A percentile compares a stretch with the other conserved stretches of the same genome.
These are phyloP conservation scores for Poterioochromonas sp. DNA, from an alignment of 352 stramenopile species.

Conservation along the genomic window DNA sequence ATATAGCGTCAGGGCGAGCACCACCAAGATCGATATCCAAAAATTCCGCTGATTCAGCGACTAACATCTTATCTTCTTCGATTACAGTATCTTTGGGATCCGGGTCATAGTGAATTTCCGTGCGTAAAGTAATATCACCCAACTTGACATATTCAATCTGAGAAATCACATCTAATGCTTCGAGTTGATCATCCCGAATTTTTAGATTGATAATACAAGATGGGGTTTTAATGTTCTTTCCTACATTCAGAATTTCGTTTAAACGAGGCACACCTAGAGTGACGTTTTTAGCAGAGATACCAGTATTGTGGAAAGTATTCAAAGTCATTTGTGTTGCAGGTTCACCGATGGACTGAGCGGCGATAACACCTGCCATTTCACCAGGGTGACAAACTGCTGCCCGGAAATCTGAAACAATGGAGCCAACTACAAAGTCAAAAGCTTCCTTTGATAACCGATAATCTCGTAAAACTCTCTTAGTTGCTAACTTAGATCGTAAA, in stretches of 20 bases:
- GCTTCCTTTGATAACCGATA: constrained; percentile 87
- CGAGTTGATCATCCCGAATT: background rate
- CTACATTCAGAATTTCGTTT: constrained; percentile 99
- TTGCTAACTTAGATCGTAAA: constrained; percentile 84
- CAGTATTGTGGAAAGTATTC: constrained; percentile 99
- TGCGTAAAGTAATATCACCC: constrained; percentile 86
- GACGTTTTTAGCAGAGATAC: constrained; percentile 98
- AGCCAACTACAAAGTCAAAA: constrained; percentile 71
- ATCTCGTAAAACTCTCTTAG: constrained; percentile 89
- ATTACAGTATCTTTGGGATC: constrained; percentile 92
- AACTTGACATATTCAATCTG: constrained; percentile 94
- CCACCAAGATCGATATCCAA: constrained; percentile 25
- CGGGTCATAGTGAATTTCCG: constrained; percentile 97
- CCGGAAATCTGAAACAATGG: constrained; percentile 34
- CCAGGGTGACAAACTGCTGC: constrained; percentile 80
- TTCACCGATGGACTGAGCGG: constrained; percentile 97
- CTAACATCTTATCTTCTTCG: constrained; percentile 89
- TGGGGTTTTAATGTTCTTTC: constrained; percentile 92
- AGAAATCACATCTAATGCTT: constrained; percentile 60
- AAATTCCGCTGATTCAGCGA: constrained; percentile 49
- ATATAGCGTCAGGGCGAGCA: constrained; percentile 37
- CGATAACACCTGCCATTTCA: constrained; percentile 96
- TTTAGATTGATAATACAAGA: constrained; percentile 33
- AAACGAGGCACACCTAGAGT: constrained; percentile 96
- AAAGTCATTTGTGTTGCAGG: constrained; percentile 99